Percentiles rank a stretch among this genome's conserved stretches.
Evolutionary conservation across 108 stramenopile species (phyloP).

Genomic region (Conticribra weissflogii): DNA sequence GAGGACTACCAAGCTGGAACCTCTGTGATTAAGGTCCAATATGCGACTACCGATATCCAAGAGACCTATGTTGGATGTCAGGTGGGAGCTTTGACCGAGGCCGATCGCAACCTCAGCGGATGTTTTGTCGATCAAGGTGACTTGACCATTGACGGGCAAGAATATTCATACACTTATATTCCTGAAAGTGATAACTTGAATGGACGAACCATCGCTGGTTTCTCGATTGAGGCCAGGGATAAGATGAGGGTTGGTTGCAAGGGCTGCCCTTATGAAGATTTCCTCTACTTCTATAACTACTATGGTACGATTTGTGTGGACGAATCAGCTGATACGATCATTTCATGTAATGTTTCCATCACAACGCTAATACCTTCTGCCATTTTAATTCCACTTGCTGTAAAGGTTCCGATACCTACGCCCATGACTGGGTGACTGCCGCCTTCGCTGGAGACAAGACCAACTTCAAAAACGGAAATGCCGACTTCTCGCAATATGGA

Average conservation of each 20-base stretch:
- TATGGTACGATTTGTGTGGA: slow-evolving; percentile 50
- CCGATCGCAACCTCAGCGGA: slow-evolving; percentile 13
- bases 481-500: slow-evolving; percentile 46
- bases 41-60: slow-evolving; percentile 55
- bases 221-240: slow-evolving; percentile 52
- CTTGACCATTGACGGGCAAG: slow-evolving; percentile 25
- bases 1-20: slow-evolving; percentile 39
- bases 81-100: slow-evolving; percentile 67
- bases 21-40: slow-evolving; percentile 52
- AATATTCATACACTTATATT: slow-evolving; percentile 52
- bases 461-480: slow-evolving; percentile 65
- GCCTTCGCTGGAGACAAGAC: slow-evolving; percentile 60
- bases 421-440: slow-evolving; percentile 70
- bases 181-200: slow-evolving; percentile 57
- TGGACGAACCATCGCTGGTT: slow-evolving; percentile 59
- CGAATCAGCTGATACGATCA: too few species aligned
- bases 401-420: slow-evolving; percentile 58
- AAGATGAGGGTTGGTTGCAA: slow-evolving; percentile 47
- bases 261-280: slow-evolving; percentile 58
- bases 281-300: slow-evolving; percentile 63
- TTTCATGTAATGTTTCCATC: too few species aligned
- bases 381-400: too few species aligned
- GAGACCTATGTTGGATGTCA: slow-evolving; percentile 62
- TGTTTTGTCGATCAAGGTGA: slow-evolving; percentile 22
- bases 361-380: too few species aligned